Percentiles rank a stretch among this genome's conserved stretches.
phyloP scores from a whole-genome alignment of 78 protist genomes.

The Dictyostelium firmibasis region DNA sequence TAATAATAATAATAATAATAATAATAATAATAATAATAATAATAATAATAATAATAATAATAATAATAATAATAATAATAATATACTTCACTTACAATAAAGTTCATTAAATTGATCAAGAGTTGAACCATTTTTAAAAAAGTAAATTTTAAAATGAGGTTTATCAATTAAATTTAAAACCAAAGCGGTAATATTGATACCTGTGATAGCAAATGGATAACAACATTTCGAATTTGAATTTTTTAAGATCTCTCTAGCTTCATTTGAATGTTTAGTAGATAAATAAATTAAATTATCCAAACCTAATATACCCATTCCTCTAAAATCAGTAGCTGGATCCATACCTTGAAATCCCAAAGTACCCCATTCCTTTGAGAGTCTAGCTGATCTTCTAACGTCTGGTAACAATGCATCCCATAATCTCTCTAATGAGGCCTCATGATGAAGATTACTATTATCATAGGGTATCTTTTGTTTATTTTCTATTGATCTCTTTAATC shows the following conservation, averaged over 20 bases:
- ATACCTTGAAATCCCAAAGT: slow-evolving; percentile 79
- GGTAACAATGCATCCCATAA: slow-evolving; percentile 38
- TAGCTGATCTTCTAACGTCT: slow-evolving; percentile 15
- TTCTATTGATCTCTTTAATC: slow-evolving; percentile 9
- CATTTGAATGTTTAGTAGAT: not conserved
- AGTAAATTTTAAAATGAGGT: slow-evolving; percentile 3
- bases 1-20: not conserved
- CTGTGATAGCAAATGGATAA: slow-evolving; percentile 70
- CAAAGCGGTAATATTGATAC: slow-evolving; percentile 35
- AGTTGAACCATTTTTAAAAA: slow-evolving; percentile 1
- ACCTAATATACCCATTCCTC: slow-evolving; percentile 79
- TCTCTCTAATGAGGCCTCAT: slow-evolving; percentile 24
- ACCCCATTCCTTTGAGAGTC: slow-evolving; percentile 56
- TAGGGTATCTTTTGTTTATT: not conserved
- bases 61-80: not conserved
- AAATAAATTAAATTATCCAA: slow-evolving; percentile 62
- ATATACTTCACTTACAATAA: slow-evolving; percentile 18
- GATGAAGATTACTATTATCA: not conserved
- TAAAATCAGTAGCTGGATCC: slow-evolving; percentile 80
- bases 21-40: not conserved
- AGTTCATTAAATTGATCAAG: slow-evolving; percentile 21
- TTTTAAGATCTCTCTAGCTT: not conserved
- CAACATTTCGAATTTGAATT: slow-evolving; percentile 1
- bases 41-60: not conserved
- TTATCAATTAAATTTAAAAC: slow-evolving; percentile 2